Evolutionary conservation across 495 filamentous ascomycete genomes (phyloP).

Genomic region (Penicillium paradoxum): DNA sequence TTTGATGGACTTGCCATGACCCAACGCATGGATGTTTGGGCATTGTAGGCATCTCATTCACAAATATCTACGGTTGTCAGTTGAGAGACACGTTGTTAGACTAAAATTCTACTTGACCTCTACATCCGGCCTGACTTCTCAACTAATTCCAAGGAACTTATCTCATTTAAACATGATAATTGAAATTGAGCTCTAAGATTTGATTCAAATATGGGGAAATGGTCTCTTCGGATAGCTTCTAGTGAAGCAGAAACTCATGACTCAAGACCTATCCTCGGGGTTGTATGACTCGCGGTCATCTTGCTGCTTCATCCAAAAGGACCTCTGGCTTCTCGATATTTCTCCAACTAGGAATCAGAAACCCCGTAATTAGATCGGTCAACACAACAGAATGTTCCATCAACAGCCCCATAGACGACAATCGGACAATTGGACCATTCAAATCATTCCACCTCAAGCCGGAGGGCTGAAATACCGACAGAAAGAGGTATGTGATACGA

Average conservation of each 20-base stretch:
- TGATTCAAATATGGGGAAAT: too few relatives aligned
- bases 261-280: not conserved
- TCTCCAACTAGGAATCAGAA: slow-evolving; percentile 16
- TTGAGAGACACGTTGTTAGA: too few relatives aligned
- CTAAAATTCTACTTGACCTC: too few relatives aligned
- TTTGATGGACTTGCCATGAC: too few relatives aligned
- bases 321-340: not conserved
- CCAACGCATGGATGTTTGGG: too few relatives aligned
- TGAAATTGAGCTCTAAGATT: too few relatives aligned
- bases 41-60: too few relatives aligned
- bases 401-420: slow-evolving; percentile 26
- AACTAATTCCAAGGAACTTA: too few relatives aligned
- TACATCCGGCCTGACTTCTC: too few relatives aligned
- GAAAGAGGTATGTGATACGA: slow-evolving; percentile 24
- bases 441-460: slow-evolving; percentile 21
- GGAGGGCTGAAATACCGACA: slow-evolving; percentile 18
- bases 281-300: not conserved
- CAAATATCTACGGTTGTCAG: too few relatives aligned
- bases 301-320: not conserved
- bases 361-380: slow-evolving; percentile 24
- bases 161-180: too few relatives aligned
- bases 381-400: slow-evolving; percentile 30
- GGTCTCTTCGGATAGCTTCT: not conserved
- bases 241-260: not conserved
- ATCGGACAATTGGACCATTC: slow-evolving; percentile 20